Base-by-base conservation (phyloP, 2,329 filamentous ascomycete genomes). In the Sporothrix brunneoviolacea region DNA sequence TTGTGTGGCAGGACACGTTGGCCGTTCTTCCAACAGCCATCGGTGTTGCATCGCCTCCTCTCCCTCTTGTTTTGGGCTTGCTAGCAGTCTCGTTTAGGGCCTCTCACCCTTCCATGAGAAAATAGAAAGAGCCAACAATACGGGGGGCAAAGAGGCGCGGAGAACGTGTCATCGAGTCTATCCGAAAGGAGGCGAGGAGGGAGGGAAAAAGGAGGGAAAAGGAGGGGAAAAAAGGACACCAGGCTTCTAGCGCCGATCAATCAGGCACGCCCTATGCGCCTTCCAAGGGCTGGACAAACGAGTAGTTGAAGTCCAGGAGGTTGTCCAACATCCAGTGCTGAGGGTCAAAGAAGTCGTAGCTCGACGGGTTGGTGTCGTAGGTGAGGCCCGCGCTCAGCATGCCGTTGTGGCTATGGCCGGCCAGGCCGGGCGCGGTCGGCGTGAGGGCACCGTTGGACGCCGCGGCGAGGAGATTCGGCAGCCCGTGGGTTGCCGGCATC, bases 251-350 rank as follows among this genome's bases (percentile, higher is more conserved):
- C n/a, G 8, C 44, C 44, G 21, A 16, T 15, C 35, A 32, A 13
- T 10, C n/a, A n/a, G n/a, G n/a, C n/a, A n/a, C n/a, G n/a, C n/a
- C n/a, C 40, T 53, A 48, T 16, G 75, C 68, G 55, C 76, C 72
- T 54, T 84, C 79, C 33, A 81, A 64, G 1, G 75, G 71, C 51
- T 70, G 68, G 33, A 76, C 72, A 60, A 79, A 84, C 22, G 50
- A 50, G 10, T 84, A 90, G 56, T 87, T 88, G 63, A 91, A 86
- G 63, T 91, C 86, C 54, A 93, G 74, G 30, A 91, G 74, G 13
- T 88, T 88, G 65, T 96, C 91, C 54, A 96, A 72, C 74, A 95
- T 89, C 91, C 91, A 96, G 65, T 91, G 88, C 60, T 95, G 76
- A 1, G 91, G 88, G 67, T 95, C 90, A 62, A 95, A 95, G 55